Evolutionary conservation across 768 basidiomycete genomes (phyloP).

Genomic region (Lentinula raphanica): DNA sequence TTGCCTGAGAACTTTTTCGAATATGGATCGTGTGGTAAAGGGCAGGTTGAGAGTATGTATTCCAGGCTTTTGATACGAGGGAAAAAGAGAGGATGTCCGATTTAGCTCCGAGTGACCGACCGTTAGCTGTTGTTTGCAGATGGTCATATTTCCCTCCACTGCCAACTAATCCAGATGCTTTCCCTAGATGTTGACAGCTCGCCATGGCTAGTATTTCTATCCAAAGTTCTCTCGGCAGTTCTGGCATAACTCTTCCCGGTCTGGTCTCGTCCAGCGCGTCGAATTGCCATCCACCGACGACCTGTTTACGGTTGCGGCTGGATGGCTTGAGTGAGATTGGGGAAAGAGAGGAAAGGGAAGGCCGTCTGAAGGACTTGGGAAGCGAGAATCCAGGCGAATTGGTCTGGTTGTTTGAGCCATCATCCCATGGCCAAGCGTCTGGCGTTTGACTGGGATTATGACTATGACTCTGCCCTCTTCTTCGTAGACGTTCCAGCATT

Average conservation of each 20-base stretch:
- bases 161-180: not conserved
- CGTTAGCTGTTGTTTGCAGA: not conserved
- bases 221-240: constrained; percentile 1
- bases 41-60: constrained; percentile 2
- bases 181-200: not conserved
- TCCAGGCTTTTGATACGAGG: constrained; percentile 3
- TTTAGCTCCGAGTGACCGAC: not conserved
- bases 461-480: not conserved
- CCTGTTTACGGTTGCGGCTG: not conserved
- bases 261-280: constrained; percentile 4
- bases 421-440: not conserved
- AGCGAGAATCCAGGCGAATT: not conserved
- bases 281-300: constrained; percentile 1
- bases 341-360: not conserved
- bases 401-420: not conserved
- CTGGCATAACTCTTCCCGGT: constrained; percentile 3
- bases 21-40: constrained; percentile 2
- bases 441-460: not conserved
- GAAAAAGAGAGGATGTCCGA: not conserved
- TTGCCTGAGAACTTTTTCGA: constrained; percentile 2
- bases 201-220: constrained; percentile 1
- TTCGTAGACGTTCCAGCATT: not conserved
- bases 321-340: not conserved
- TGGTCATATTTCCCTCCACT: not conserved
- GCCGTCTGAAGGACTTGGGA: not conserved